Percentiles rank a stretch among this genome's conserved stretches.
Conservation (phyloP, 805 yeast species). For the Wickerhamiella lipophila region DNA sequence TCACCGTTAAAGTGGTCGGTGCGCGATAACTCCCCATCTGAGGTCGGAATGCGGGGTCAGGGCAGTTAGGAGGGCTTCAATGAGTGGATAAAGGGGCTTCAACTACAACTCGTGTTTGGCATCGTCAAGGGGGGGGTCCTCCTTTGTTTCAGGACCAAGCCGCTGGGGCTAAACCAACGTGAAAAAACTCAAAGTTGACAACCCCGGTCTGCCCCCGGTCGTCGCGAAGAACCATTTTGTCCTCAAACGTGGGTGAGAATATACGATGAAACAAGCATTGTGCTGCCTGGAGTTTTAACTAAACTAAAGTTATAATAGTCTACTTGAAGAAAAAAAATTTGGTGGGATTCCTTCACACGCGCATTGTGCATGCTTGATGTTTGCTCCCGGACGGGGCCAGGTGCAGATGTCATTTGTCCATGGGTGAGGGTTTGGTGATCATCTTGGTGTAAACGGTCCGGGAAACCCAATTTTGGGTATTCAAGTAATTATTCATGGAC, state of each 20-base stretch:
- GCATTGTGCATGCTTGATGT: background rate
- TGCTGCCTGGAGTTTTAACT: too few species aligned
- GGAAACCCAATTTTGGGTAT: too few species aligned
- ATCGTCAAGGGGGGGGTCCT: too few species aligned
- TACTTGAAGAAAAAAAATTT: too few species aligned
- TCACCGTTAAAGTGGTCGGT: too few species aligned
- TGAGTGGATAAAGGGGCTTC: background rate
- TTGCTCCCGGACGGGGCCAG: slow-evolving; percentile 1
- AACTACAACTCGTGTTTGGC: background rate
- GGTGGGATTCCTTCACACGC: background rate
- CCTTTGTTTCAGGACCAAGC: background rate
- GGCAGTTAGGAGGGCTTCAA: background rate
- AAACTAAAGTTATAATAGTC: background rate
- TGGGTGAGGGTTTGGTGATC: background rate
- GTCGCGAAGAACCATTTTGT: too few species aligned
- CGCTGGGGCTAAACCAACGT: too few species aligned
- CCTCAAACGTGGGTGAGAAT: too few species aligned
- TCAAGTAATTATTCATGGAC: background rate
- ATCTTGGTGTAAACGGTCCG: too few species aligned
- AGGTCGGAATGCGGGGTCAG: background rate
- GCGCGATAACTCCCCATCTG: background rate
- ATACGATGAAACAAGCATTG: too few species aligned
- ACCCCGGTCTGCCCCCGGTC: too few species aligned
- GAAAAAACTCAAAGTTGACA: too few species aligned
- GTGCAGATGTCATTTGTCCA: background rate